Conservation (phyloP, 2,329 filamentous ascomycete genomes). For the Ophiostoma fasciatum region DNA sequence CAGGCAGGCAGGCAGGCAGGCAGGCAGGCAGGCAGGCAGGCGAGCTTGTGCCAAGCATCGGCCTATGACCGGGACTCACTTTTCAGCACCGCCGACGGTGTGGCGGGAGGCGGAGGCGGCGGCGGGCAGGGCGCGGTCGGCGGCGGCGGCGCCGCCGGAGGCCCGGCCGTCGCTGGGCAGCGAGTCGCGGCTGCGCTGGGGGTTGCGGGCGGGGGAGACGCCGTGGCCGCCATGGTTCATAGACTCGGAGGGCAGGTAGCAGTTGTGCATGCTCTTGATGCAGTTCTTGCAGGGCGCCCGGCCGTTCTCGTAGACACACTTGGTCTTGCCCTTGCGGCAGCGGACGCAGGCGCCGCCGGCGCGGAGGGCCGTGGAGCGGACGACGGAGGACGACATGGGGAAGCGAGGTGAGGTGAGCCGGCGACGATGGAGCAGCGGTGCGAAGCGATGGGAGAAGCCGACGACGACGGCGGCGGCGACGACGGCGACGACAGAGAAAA, state of each 20-base stretch:
- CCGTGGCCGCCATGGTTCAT: slow-evolving; percentile 42
- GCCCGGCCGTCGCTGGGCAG: slow-evolving; percentile 34
- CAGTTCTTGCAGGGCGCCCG: slow-evolving; percentile 49
- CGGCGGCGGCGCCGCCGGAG: slow-evolving; percentile 26
- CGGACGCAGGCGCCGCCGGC: slow-evolving; percentile 47
- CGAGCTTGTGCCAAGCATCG: too few relatives aligned
- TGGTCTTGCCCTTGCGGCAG: slow-evolving; percentile 50
- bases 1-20: too few relatives aligned
- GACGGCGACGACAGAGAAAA: neutral
- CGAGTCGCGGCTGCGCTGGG: slow-evolving; percentile 37
- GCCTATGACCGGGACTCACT: too few relatives aligned
- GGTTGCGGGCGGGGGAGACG: slow-evolving; percentile 38
- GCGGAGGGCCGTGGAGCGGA: slow-evolving; percentile 43
- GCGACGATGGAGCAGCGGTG: slow-evolving; percentile 1
- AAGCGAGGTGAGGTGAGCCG: neutral
- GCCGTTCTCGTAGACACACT: slow-evolving; percentile 48
- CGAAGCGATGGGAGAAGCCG: neutral
- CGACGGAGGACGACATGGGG: slow-evolving; percentile 14
- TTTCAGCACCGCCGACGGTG: slow-evolving; percentile 32
- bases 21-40: neutral
- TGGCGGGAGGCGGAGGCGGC: slow-evolving; percentile 32
- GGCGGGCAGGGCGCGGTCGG: slow-evolving; percentile 28
- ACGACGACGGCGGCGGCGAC: too few relatives aligned
- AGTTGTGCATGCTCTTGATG: slow-evolving; percentile 48
- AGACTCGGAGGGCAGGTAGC: slow-evolving; percentile 45